Evolutionary conservation across 2,329 filamentous ascomycete genomes (phyloP), one percentile per base, ranked within the genome.

Genomic region (Aspergillus pseudotamarii): DNA sequence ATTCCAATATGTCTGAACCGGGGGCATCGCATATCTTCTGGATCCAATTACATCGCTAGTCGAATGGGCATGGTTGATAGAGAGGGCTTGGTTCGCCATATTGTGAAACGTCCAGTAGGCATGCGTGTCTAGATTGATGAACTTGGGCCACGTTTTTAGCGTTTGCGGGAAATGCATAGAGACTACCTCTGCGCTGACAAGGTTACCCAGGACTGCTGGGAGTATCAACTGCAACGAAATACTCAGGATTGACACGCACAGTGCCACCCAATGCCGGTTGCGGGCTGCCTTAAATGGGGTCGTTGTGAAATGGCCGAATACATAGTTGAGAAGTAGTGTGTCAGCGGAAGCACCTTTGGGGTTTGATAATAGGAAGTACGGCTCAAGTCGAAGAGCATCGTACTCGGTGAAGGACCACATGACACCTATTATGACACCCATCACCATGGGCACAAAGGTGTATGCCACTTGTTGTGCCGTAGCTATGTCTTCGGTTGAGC

Each of bases 341-440:
- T 62, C 60, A 14, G 60, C 60, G 21, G 60, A 54, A 8, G 56
- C 28, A 6, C 60, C 60, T 23, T 62, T n/a, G 3, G 60, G 60
- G 11, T 54, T 55, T 21, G 60, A 62, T 16, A 62, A 32, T 36
- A 58, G 46, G 30, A 62, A 62, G 38, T 62, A 62, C 12, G 60
- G 60, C 48, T 62, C 60, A 16, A 62, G 56, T 28, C 60, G 55
- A n/a, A 62, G 56, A 21, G 60, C 60, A 23, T 62, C 60, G 14
- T 58, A 62, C 41, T 62, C 60, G 9, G 51, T 57, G 36, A 62
- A 41, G 32, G 60, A 62, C 60, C 60, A 62, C 32, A 62, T 48
- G 11, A 59, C 34, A 23, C 55, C 60, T 10, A 62, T 43, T 16
- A 62, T 21, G 26, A 62, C 58, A 16, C 60, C 50, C 56, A 62